These are phyloP conservation scores for Skeletonema costatum DNA, from an alignment of 108 stramenopile genomes.

Conservation along the genomic window DNA sequence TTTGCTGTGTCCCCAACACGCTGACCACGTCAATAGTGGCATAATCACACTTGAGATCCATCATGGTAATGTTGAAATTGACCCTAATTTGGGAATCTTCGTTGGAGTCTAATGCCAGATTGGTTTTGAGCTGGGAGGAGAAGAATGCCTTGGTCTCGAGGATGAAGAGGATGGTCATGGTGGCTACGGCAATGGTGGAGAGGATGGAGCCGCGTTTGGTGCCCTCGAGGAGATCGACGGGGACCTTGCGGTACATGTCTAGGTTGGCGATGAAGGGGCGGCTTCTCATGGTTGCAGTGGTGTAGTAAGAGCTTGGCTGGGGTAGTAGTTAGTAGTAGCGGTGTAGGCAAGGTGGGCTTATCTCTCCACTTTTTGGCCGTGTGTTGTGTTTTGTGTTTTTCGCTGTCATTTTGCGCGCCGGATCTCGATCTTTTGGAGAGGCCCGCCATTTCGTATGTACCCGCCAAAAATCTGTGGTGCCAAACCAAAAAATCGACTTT, in stretches of 20 bases:
- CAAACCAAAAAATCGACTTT: no score
- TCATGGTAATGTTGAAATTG: conserved; percentile 95
- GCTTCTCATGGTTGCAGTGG: neutral
- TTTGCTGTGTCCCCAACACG: conserved; percentile 92
- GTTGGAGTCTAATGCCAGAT: conserved; percentile 81
- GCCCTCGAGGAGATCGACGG: conserved; percentile 84
- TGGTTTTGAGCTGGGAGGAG: conserved; percentile 53
- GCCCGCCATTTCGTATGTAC: no score
- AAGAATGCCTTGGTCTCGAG: conserved; percentile 90
- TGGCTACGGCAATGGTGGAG: conserved; percentile 60
- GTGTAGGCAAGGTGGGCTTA: neutral
- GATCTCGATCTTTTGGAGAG: no score
- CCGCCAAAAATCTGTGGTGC: no score
- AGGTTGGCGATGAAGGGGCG: conserved; percentile 53
- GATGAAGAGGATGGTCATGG: conserved; percentile 79
- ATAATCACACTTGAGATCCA: conserved; percentile 89
- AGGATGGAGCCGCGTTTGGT: conserved; percentile 67
- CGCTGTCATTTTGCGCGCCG: no score
- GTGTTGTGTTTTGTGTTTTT: no score
- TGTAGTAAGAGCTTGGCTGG: neutral
- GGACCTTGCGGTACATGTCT: conserved; percentile 91
- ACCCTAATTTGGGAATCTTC: conserved; percentile 64
- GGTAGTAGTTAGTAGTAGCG: neutral
- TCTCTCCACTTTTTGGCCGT: no score
- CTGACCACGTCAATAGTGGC: conserved; percentile 86